Conservation (phyloP, 2,329 filamentous ascomycete genomes). For the Pseudogymnoascus sp. region DNA sequence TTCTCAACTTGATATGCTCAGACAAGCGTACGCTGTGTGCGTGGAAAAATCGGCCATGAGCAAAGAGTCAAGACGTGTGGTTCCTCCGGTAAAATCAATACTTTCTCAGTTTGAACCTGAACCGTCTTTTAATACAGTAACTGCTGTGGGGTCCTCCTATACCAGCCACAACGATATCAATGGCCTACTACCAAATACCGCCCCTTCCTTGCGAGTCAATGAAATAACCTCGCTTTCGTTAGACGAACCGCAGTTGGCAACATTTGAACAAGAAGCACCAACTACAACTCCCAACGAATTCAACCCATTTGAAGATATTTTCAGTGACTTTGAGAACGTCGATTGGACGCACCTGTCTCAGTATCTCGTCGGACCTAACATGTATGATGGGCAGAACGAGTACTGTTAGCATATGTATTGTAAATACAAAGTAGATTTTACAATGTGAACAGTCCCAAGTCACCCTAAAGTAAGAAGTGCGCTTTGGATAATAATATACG, state of each 20-base stretch:
- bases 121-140: slow-evolving; percentile 13
- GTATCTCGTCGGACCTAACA: neutral
- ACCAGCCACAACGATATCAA: neutral
- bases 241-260: slow-evolving; percentile 5
- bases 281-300: slow-evolving; percentile 15
- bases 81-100: neutral
- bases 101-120: neutral
- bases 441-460: neutral
- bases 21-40: slow-evolving; percentile 12
- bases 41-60: slow-evolving; percentile 13
- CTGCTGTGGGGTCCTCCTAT: slow-evolving; percentile 15
- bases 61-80: slow-evolving; percentile 14
- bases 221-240: neutral
- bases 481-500: neutral
- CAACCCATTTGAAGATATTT: slow-evolving; percentile 21
- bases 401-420: neutral
- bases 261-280: slow-evolving; percentile 3
- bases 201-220: neutral
- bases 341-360: slow-evolving; percentile 17
- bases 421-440: neutral
- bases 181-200: neutral
- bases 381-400: neutral
- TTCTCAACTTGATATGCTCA: slow-evolving; percentile 5
- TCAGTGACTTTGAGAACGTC: slow-evolving; percentile 17
- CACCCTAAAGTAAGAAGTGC: neutral